Evolutionary conservation across 2,329 filamentous ascomycete species (phyloP).

Genomic region (Elsinoe arachidis): DNA sequence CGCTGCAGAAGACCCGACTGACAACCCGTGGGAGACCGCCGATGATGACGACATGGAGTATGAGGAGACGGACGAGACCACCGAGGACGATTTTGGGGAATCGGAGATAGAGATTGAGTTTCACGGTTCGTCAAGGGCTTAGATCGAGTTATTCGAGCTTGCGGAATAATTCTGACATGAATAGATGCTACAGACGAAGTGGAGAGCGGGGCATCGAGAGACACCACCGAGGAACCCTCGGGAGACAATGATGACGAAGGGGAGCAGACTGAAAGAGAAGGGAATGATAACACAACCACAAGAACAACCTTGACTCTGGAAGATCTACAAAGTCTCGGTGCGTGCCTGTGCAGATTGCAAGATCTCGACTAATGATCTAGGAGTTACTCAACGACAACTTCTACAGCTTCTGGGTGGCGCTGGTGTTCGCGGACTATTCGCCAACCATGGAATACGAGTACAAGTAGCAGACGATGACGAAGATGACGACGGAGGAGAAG

Average conservation of each 20-base stretch:
- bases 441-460: conserved; percentile 24
- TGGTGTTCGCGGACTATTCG: conserved; percentile 46
- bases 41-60: conserved; percentile 47
- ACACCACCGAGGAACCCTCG: conserved; percentile 26
- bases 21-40: conserved; percentile 6
- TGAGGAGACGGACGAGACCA: conserved; percentile 35
- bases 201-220: conserved; percentile 31
- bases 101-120: conserved; percentile 31
- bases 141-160: conserved; percentile 21
- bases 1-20: not conserved
- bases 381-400: conserved; percentile 43
- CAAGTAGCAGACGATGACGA: conserved; percentile 29
- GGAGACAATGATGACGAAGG: conserved; percentile 24
- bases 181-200: conserved; percentile 36
- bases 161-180: conserved; percentile 28
- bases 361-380: conserved; percentile 16
- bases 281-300: conserved; percentile 14
- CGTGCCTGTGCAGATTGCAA: not conserved
- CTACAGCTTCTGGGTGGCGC: conserved; percentile 46
- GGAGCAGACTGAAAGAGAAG: conserved; percentile 29
- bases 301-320: conserved; percentile 13
- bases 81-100: conserved; percentile 27
- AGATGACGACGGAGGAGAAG: conserved; percentile 35
- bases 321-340: conserved; percentile 19
- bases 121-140: conserved; percentile 24